Evolutionary conservation across 495 filamentous ascomycete genomes (phyloP).

Genomic region (Halenospora varia): DNA sequence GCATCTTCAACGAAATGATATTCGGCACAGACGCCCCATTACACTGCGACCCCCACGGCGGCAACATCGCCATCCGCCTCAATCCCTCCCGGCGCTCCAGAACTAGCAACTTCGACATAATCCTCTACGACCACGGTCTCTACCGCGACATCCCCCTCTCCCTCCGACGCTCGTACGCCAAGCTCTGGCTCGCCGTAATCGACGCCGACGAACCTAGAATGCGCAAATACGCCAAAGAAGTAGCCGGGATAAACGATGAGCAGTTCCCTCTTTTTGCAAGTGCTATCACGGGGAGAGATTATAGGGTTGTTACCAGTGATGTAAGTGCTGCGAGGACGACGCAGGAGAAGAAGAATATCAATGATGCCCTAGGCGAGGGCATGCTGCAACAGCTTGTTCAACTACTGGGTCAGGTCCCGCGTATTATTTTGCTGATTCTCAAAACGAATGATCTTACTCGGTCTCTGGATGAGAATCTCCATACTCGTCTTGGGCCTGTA

Average conservation of each 20-base stretch:
- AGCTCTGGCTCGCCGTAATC: constrained; percentile 95
- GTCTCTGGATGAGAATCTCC: constrained; percentile 88
- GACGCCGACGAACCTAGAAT: constrained; percentile 78
- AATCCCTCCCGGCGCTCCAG: constrained; percentile 54
- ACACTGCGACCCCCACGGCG: constrained; percentile 97
- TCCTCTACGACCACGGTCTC: constrained; percentile 96
- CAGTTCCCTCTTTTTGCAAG: constrained; percentile 95
- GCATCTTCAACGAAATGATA: constrained; percentile 99
- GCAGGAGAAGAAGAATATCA: constrained; percentile 77
- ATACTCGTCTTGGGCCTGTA: constrained; percentile 82
- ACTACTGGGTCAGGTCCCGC: constrained; percentile 81
- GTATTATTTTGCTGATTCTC: constrained; percentile 89
- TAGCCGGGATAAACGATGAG: constrained; percentile 85
- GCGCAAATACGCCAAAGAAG: constrained; percentile 83
- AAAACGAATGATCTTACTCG: constrained; percentile 98
- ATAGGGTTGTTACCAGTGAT: constrained; percentile 62
- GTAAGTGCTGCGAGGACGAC: constrained; percentile 56
- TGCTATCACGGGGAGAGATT: constrained; percentile 95
- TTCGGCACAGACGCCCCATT: constrained; percentile 86
- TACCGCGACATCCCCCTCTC: constrained; percentile 86
- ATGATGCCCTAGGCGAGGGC: constrained; percentile 77
- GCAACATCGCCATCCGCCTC: constrained; percentile 89
- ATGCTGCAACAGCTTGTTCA: constrained; percentile 85
- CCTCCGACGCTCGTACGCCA: constrained; percentile 83
- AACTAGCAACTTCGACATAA: constrained; percentile 82